Base-by-base conservation (phyloP, 352 stramenopile genomes). In the Globisporangium radiosum region DNA sequence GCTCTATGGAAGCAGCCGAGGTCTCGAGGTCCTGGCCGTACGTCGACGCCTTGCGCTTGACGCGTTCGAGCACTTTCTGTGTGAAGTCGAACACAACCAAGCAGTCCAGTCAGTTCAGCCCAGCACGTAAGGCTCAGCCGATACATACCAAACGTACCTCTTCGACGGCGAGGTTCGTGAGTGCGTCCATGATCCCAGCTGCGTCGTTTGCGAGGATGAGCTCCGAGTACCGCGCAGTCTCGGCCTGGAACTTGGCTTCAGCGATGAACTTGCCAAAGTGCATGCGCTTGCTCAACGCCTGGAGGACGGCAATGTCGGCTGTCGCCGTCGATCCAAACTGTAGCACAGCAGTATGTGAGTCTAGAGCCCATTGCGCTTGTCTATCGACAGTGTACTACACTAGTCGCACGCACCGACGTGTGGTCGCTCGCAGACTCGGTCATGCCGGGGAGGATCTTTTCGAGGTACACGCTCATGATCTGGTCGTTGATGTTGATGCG, bases 241-340 rank as follows among this genome's bases (percentile, higher is more conserved):
- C 85, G 7, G 83, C 81, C 64, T 96, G 81, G 70, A 98, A 99
- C 77, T 99, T 99, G 71, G 88, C 95, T 62, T 94, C 85, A 0
- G 96, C 96, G n/a, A 99, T 98, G 72, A 99, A 99, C 67, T 99
- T 99, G 52, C 97, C 97, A 60, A 98, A 99, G 69, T 99, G 97
- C 61, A 99, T 97, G 63, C 97, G 87, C 69, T 97, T 97, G 63
- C 85, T 98, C 15, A 99, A 73, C 36, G 97, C 96, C 65, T 99
- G 95, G 36, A 98, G 68, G 39, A 96, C 87, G 0, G 90, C 82
- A 65, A 98, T 97, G 53, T 98, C 94, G 0, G 81, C 85, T 37
- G 82, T 92, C 15, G 81, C 79, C 2, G 85, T 76, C 38, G 85
- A 95, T n/a, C 85, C 85, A 67, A 81, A 92, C 81, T 93, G 54